phyloP scores from a whole-genome alignment of 129 eudicot species.

The Solidago caesia region DNA sequence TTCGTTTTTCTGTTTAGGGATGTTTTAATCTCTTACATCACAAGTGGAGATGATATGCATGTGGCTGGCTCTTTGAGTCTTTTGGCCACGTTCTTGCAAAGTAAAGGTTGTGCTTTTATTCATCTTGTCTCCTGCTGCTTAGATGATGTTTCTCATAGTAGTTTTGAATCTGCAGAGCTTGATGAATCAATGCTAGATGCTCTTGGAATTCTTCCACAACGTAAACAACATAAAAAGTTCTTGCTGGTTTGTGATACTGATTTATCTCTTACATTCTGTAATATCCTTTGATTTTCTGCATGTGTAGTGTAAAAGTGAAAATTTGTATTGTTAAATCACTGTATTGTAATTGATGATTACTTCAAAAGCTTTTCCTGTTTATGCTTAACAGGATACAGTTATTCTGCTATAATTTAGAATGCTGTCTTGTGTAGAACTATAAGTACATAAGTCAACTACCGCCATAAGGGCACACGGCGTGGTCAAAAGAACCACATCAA shows the following conservation, averaged over 20 bases:
- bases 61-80: slow-evolving; percentile 82
- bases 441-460: slow-evolving; percentile 14
- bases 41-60: slow-evolving; percentile 73
- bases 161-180: slow-evolving; percentile 55
- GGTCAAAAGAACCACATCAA: no score
- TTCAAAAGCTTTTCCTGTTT: slow-evolving; percentile 5
- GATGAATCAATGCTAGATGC: slow-evolving; percentile 96
- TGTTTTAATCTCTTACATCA: slow-evolving; percentile 71
- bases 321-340: slow-evolving; percentile 5
- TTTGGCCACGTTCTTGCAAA: slow-evolving; percentile 79
- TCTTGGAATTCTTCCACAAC: slow-evolving; percentile 95
- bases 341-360: neutral
- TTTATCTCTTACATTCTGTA: slow-evolving; percentile 7
- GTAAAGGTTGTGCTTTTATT: slow-evolving; percentile 59
- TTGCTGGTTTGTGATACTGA: slow-evolving; percentile 65
- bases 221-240: slow-evolving; percentile 88
- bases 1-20: slow-evolving; percentile 50
- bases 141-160: slow-evolving; percentile 1
- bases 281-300: neutral
- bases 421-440: slow-evolving; percentile 2
- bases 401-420: slow-evolving; percentile 3
- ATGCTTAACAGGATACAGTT: slow-evolving; percentile 7
- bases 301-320: neutral
- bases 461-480: neutral
- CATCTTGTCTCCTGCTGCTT: slow-evolving; percentile 14